Percentiles rank a stretch among this genome's conserved stretches.
These are phyloP conservation scores for Suhomyces sp. DNA, from an alignment of 805 yeast species.

Conservation along the genomic window DNA sequence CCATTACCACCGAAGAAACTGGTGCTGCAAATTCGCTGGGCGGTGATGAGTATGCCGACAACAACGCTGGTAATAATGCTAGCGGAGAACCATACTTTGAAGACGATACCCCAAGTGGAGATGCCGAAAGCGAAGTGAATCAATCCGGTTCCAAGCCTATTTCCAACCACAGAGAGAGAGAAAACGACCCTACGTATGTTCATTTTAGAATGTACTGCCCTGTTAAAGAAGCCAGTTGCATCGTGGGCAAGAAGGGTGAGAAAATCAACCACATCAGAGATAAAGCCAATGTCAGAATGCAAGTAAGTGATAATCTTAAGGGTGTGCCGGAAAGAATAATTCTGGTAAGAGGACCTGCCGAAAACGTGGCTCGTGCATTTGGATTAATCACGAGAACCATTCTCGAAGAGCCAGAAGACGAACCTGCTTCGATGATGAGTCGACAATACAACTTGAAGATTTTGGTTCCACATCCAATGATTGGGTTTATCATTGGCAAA, in stretches of 20 bases:
- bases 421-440: constrained; percentile 55
- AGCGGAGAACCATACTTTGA: neutral
- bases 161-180: constrained; percentile 39
- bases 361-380: constrained; percentile 76
- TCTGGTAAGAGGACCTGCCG: constrained; percentile 70
- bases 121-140: neutral
- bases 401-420: constrained; percentile 62
- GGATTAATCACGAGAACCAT: constrained; percentile 69
- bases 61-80: neutral
- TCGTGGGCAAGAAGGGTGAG: constrained; percentile 83
- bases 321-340: constrained; percentile 75
- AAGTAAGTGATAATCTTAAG: constrained; percentile 68
- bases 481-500: constrained; percentile 80
- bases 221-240: constrained; percentile 68
- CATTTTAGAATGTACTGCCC: constrained; percentile 72
- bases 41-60: neutral
- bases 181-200: constrained; percentile 58
- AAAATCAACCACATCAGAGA: constrained; percentile 62
- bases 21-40: neutral
- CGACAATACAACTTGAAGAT: constrained; percentile 55
- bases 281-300: constrained; percentile 59
- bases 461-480: constrained; percentile 72
- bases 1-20: neutral
- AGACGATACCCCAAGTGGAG: neutral
- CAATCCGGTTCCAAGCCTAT: constrained; percentile 27